Evolutionary conservation across 495 filamentous ascomycete genomes (phyloP).

Genomic region (Astrocystis sublimbata): DNA sequence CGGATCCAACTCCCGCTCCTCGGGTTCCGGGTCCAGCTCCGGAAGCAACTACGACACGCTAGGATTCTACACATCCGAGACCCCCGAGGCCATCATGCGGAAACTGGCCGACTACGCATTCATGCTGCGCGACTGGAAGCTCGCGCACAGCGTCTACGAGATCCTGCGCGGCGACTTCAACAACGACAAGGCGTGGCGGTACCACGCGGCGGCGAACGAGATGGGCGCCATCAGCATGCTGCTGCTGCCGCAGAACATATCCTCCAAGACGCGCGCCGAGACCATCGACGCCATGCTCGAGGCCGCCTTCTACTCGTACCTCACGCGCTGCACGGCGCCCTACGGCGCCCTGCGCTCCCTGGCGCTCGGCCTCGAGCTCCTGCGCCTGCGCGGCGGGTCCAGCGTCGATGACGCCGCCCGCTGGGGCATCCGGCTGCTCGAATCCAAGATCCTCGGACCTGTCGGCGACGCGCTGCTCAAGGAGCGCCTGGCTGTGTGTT

Average conservation of each 20-base stretch:
- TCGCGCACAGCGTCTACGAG: slow-evolving; percentile 90
- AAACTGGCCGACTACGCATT: slow-evolving; percentile 94
- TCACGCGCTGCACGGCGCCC: slow-evolving; percentile 73
- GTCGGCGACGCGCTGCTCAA: slow-evolving; percentile 77
- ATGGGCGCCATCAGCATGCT: slow-evolving; percentile 86
- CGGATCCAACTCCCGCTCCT: slow-evolving; percentile 54
- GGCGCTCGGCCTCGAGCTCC: slow-evolving; percentile 73
- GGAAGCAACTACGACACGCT: slow-evolving; percentile 76
- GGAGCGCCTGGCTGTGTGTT: slow-evolving; percentile 83
- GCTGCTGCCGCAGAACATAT: slow-evolving; percentile 67
- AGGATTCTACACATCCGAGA: slow-evolving; percentile 81
- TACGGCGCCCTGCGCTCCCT: slow-evolving; percentile 78
- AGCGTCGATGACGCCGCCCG: slow-evolving; percentile 83
- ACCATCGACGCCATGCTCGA: slow-evolving; percentile 83
- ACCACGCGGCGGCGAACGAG: slow-evolving; percentile 89
- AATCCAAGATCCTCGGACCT: slow-evolving; percentile 69
- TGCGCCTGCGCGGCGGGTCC: slow-evolving; percentile 73
- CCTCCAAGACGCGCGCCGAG: slow-evolving; percentile 73
- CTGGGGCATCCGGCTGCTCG: slow-evolving; percentile 80
- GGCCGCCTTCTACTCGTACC: slow-evolving; percentile 85
- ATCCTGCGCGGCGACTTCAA: slow-evolving; percentile 82
- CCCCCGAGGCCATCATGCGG: slow-evolving; percentile 85
- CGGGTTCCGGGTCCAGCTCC: slow-evolving; percentile 39
- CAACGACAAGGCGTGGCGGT: slow-evolving; percentile 95
- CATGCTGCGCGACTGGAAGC: slow-evolving; percentile 92